phyloP scores from a whole-genome alignment of 2,329 filamentous ascomycete genomes.

The Sarocladium strictum region DNA sequence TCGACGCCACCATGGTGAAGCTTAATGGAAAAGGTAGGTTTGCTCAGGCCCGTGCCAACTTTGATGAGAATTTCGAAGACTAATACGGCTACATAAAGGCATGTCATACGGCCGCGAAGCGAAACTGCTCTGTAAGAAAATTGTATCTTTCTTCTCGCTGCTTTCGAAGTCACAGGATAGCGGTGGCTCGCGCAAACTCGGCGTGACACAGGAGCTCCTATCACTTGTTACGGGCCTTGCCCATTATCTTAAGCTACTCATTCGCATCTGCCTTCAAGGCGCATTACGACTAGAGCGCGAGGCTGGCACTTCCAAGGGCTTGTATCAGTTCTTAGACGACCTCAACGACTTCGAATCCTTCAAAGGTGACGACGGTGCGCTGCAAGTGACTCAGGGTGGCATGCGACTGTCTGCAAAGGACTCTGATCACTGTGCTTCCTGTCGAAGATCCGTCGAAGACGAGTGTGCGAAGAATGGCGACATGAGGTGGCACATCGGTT shows the following conservation, averaged over 20 bases:
- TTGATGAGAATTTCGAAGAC: background rate
- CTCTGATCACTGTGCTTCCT: conserved; percentile 79
- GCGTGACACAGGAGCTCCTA: conserved; percentile 96
- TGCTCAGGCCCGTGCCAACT: background rate
- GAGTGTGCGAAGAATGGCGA: conserved; percentile 76
- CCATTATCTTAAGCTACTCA: conserved; percentile 95
- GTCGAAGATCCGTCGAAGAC: conserved; percentile 86
- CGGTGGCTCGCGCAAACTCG: conserved; percentile 82
- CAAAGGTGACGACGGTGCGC: conserved; percentile 63
- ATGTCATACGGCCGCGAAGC: conserved; percentile 90
- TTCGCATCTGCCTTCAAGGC: conserved; percentile 92
- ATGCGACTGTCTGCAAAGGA: conserved; percentile 64
- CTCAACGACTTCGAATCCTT: conserved; percentile 76
- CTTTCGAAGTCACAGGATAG: conserved; percentile 92
- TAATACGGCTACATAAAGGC: conserved; percentile 38
- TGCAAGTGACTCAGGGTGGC: conserved; percentile 61
- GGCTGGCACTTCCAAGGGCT: conserved; percentile 62
- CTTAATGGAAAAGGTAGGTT: conserved; percentile 68
- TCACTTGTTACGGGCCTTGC: conserved; percentile 93
- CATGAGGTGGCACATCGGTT: conserved; percentile 76
- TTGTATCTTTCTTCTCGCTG: conserved; percentile 94
- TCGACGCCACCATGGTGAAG: conserved; percentile 66
- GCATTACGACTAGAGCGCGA: conserved; percentile 88
- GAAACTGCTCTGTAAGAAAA: conserved; percentile 99
- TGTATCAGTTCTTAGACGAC: conserved; percentile 78